Base-by-base conservation (phyloP, 1,284 basidiomycete genomes). In the Ustilago trichophora region DNA sequence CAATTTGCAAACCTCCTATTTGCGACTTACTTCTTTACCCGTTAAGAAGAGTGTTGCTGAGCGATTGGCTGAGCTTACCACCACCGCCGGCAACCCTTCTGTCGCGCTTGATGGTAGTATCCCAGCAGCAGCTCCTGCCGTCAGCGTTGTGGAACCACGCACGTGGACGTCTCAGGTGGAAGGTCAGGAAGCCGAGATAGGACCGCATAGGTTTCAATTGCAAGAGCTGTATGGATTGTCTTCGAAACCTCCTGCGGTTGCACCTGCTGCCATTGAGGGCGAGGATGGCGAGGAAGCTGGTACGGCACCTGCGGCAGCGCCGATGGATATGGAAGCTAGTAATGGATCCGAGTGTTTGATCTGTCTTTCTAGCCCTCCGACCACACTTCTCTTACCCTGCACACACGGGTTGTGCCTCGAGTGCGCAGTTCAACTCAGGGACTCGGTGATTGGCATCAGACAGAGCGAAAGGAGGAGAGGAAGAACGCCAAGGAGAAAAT, bases 351-450 rank as follows among this genome's bases (percentile, higher is more conserved):
- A 81, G 42, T 81, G 79, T 51, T 49, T 78, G 16, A 81, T 81
- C 44, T 81, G 79, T 41, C 70, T 81, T 16, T 64, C 59, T 16
- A 38, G 56, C 2, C 75, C 77, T 1, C 72, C 79, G n/a, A 73
- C 70, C 4, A 81, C 79, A 2, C 33, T 81, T 19, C 48, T 81
- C 10, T 44, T 81, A 24, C 79, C 79, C n/a, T 81, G 79, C 42
- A 80, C 79, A 16, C 79, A 81, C 40, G 75, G 76, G 7, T 50
- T 81, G 22, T 81, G 79, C 40, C 55, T 78, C 12, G 77, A 80
- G 22, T 81, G 79, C 35, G 76, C 77, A 0, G 72, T 78, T 7
- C 76, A 75, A 33, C 25, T 81, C n/a, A 40, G 75, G 1, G 79
- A 80, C 29, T 74, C 67, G 41, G 77, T 80, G 7, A 58, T 78